phyloP scores from a whole-genome alignment of 768 basidiomycete genomes.

The Tricholoma sp. region DNA sequence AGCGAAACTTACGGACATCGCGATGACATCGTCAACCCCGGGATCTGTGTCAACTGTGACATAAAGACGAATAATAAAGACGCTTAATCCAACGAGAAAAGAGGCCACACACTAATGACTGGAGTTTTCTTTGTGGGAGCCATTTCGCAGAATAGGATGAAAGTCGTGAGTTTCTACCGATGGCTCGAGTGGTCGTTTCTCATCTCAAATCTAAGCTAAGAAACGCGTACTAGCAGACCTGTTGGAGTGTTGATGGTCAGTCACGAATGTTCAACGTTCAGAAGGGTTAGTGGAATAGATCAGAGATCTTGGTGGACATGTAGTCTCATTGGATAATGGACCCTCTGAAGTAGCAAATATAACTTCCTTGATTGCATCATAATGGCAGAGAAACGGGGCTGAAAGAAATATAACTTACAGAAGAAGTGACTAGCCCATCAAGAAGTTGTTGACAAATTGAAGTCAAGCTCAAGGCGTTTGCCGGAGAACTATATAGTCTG shows the following conservation, averaged over 20 bases:
- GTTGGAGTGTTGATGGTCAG: not conserved
- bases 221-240: not conserved
- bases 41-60: slow-evolving; percentile 79
- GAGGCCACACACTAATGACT: slow-evolving; percentile 56
- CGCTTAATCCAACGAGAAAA: not conserved
- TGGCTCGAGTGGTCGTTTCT: not conserved
- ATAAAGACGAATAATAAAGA: not conserved
- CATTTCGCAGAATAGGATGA: not conserved
- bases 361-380: slow-evolving; percentile 37
- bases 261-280: not conserved
- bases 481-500: slow-evolving; percentile 56
- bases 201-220: not conserved
- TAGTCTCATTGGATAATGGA: slow-evolving; percentile 61
- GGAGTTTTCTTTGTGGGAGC: slow-evolving; percentile 29
- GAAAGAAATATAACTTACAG: not conserved
- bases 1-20: slow-evolving; percentile 47
- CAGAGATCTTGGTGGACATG: slow-evolving; percentile 81
- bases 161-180: not conserved
- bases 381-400: not conserved
- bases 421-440: too few species aligned
- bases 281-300: slow-evolving; percentile 23
- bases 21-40: slow-evolving; percentile 77
- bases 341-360: slow-evolving; percentile 95
- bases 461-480: slow-evolving; percentile 18
- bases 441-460: too few species aligned